These are phyloP conservation scores for Tetrapisispora namnaoensis DNA, from an alignment of 805 yeast species.

Conservation along the genomic window DNA sequence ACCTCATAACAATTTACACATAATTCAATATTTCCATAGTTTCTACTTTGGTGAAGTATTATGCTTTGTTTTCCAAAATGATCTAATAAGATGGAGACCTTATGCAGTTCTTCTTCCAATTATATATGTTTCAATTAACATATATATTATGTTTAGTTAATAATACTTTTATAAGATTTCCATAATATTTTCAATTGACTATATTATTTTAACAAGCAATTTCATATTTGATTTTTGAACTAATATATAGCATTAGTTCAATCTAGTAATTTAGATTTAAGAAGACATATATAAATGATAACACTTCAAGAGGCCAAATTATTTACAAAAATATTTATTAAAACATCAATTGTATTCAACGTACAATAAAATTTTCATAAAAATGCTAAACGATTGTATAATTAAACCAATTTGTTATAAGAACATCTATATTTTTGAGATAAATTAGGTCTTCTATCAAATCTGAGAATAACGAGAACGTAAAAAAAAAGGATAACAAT, in stretches of 20 bases:
- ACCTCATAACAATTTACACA: slow-evolving; percentile 12
- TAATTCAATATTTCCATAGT: slow-evolving; percentile 18
- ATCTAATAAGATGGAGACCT: background rate
- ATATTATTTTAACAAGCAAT: no score
- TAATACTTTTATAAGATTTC: background rate
- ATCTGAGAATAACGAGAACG: background rate
- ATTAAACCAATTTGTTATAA: background rate
- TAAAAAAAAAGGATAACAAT: background rate
- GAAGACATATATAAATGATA: no score
- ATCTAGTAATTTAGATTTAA: no score
- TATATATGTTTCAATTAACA: background rate
- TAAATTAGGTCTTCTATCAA: background rate
- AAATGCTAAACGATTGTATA: slow-evolving; percentile 1
- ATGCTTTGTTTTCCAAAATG: background rate
- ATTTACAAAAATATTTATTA: background rate
- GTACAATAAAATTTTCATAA: background rate
- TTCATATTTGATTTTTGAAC: no score
- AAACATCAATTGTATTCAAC: background rate
- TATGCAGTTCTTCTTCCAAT: background rate
- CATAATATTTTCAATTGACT: no score
- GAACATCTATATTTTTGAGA: background rate
- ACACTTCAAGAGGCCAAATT: background rate
- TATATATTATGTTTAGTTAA: background rate
- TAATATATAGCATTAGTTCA: no score
- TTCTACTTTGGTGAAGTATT: slow-evolving; percentile 13